A percentile compares a stretch with the other conserved stretches of the same genome.
phyloP scores from a whole-genome alignment of 805 yeast genomes.

The Nadsonia fulvescens region DNA sequence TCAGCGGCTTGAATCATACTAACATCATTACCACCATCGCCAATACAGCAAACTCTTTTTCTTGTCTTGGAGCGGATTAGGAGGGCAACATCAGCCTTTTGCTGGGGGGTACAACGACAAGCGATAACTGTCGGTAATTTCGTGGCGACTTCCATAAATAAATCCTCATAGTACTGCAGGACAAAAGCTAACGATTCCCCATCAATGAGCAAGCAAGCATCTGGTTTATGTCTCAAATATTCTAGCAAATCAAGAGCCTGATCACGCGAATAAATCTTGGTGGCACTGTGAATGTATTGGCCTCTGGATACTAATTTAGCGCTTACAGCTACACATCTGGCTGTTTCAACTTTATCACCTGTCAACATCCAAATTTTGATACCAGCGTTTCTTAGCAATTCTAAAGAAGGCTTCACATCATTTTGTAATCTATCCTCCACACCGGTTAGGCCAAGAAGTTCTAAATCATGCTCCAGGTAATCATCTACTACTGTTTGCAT shows the following conservation, averaged over 20 bases:
- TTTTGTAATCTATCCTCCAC: constrained; percentile 90
- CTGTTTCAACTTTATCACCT: constrained; percentile 97
- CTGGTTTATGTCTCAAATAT: constrained; percentile 40
- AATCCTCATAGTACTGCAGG: constrained; percentile 41
- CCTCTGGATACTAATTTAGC: constrained; percentile 86
- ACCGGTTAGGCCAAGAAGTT: constrained; percentile 83
- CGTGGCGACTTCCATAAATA: constrained; percentile 64
- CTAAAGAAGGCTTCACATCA: constrained; percentile 84
- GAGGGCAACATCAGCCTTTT: constrained; percentile 86
- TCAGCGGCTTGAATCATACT: constrained; percentile 98
- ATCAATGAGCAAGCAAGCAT: constrained; percentile 71
- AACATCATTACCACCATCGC: constrained; percentile 98
- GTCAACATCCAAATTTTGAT: constrained; percentile 98
- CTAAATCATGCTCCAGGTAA: constrained; percentile 67
- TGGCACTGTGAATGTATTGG: constrained; percentile 76
- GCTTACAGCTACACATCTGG: constrained; percentile 92
- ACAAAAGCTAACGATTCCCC: constrained; percentile 75
- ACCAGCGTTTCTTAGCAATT: constrained; percentile 86
- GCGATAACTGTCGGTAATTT: constrained; percentile 88
- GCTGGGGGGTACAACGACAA: constrained; percentile 97
- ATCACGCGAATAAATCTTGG: constrained; percentile 38
- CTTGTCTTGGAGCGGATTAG: constrained; percentile 64
- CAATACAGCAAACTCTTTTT: constrained; percentile 89
- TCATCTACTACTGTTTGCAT: constrained; percentile 53
- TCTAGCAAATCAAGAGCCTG: constrained; percentile 68